A percentile compares a stretch with the other conserved stretches of the same genome.
Conservation (phyloP, 2,329 filamentous ascomycete genomes). For the Fusarium lyarnte region DNA sequence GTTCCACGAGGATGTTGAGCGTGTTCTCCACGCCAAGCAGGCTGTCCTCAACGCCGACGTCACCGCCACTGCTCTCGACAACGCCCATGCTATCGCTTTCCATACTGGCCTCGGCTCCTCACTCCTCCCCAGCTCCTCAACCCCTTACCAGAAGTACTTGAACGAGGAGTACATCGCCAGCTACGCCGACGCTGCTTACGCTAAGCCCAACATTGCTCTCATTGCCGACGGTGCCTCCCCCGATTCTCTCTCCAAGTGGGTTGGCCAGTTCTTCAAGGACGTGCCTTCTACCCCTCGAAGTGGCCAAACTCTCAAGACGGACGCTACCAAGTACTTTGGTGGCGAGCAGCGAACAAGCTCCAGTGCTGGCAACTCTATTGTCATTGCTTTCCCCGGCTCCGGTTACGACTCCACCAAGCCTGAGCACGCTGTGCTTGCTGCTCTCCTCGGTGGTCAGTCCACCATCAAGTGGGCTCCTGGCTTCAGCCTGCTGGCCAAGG, state of each 20-base stretch:
- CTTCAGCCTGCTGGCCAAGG: conserved; percentile 90
- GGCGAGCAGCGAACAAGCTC: conserved; percentile 92
- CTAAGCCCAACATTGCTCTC: conserved; percentile 90
- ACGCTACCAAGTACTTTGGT: conserved; percentile 87
- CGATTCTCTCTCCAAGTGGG: conserved; percentile 84
- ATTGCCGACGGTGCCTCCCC: conserved; percentile 88
- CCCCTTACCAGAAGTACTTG: conserved; percentile 82
- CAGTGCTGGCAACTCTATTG: conserved; percentile 79
- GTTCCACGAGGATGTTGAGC: conserved; percentile 86
- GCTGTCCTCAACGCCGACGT: conserved; percentile 72
- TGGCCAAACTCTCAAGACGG: conserved; percentile 64
- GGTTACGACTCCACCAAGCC: conserved; percentile 86
- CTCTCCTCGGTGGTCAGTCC: conserved; percentile 89
- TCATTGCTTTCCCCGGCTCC: conserved; percentile 92
- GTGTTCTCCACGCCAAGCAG: conserved; percentile 81
- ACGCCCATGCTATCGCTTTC: conserved; percentile 87
- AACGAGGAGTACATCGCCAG: conserved; percentile 77
- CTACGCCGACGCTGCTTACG: conserved; percentile 82
- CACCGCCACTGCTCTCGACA: conserved; percentile 79
- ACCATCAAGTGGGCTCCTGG: conserved; percentile 96
- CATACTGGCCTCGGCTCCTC: conserved; percentile 89
- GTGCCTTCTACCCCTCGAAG: conserved; percentile 65
- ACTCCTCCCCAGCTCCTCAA: conserved; percentile 76
- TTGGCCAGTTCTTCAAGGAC: conserved; percentile 88
- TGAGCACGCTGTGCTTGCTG: conserved; percentile 85